Base-by-base conservation (phyloP, 164 flowering plant species). In the Warburgia ugandensis region DNA sequence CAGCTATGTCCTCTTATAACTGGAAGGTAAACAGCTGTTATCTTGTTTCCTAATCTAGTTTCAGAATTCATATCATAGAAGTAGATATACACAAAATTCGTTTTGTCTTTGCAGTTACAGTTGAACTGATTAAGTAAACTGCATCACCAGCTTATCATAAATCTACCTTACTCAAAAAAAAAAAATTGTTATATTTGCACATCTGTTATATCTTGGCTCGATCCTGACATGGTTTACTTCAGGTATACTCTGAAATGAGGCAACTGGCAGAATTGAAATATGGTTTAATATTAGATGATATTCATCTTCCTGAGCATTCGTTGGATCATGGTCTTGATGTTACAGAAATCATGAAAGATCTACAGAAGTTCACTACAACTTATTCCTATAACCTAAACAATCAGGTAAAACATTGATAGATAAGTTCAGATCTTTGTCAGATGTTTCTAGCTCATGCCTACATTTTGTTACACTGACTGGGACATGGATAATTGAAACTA, bases 181-280 rank as follows among this genome's bases (percentile, higher is more conserved):
- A n/a, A n/a, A n/a, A n/a, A n/a, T n/a, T n/a, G n/a, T n/a, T n/a
- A n/a, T n/a, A n/a, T n/a, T n/a, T n/a, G n/a, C n/a, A n/a, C n/a
- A n/a, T n/a, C n/a, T n/a, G n/a, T n/a, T n/a, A n/a, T n/a, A n/a
- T n/a, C n/a, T n/a, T n/a, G n/a, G n/a, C 17, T 17, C 56, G 23
- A 32, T 25, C 19, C 25, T 22, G 7, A 12, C 5, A 44, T 45
- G 42, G 21, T 49, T 43, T 25, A 30, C 28, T 53, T 31, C 66
- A 66, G 70, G 56, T 50, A 46, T 66, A 66, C 57, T 45, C 58
- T 22, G 70, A 66, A 31, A 66, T 66, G 70, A 66, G 54, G 41
- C 65, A 60, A 21, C 38, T 66, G 44, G 70, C 70, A 8, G 62
- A 61, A 28, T 22, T 66, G 54, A 66, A 66, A 43, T 66, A 66